A percentile compares a stretch with the other conserved stretches of the same genome.
These are phyloP conservation scores for Aspergillus ochraceoroseus DNA, from an alignment of 2,329 filamentous ascomycete genomes.

Conservation along the genomic window DNA sequence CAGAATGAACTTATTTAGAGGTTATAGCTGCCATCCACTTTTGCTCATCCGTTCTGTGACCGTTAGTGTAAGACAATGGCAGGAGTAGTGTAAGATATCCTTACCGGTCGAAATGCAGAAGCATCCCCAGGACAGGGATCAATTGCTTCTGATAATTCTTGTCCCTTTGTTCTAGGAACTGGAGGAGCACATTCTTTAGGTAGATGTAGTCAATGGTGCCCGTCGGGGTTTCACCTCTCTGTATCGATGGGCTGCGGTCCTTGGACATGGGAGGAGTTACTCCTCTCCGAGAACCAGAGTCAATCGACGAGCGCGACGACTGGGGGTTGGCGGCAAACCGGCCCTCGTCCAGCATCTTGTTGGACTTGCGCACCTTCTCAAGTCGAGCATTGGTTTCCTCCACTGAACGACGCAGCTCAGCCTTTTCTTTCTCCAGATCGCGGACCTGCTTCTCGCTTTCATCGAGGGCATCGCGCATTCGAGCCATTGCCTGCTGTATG, in stretches of 20 bases:
- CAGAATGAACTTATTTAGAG: slow-evolving; percentile 37
- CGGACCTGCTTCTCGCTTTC: slow-evolving; percentile 78
- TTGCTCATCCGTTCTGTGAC: slow-evolving; percentile 65
- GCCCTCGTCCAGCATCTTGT: slow-evolving; percentile 58
- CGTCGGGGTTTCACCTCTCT: slow-evolving; percentile 38
- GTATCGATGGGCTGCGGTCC: slow-evolving; percentile 31
- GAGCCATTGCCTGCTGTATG: slow-evolving; percentile 68
- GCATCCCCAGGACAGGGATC: slow-evolving; percentile 61
- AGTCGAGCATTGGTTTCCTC: slow-evolving; percentile 73
- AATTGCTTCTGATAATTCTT: slow-evolving; percentile 64
- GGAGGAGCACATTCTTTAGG: slow-evolving; percentile 61
- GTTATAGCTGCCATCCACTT: slow-evolving; percentile 77
- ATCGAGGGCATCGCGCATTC: slow-evolving; percentile 74
- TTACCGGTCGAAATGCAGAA: slow-evolving; percentile 61
- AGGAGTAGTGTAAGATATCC: slow-evolving; percentile 22
- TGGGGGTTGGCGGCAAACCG: slow-evolving; percentile 46
- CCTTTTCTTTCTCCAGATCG: slow-evolving; percentile 76
- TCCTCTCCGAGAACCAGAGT: slow-evolving; percentile 47
- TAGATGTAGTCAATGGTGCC: slow-evolving; percentile 56
- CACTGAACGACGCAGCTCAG: slow-evolving; percentile 67
- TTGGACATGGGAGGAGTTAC: slow-evolving; percentile 48
- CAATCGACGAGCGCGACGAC: slow-evolving; percentile 56
- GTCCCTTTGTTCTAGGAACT: slow-evolving; percentile 63
- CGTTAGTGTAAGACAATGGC: slow-evolving; percentile 15
- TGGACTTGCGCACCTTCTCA: slow-evolving; percentile 71